Evolutionary conservation across 192 early-diverging fungal genomes (phyloP), one percentile per base, ranked within the genome.

Genomic region (Rhizophlyctis rosea): DNA sequence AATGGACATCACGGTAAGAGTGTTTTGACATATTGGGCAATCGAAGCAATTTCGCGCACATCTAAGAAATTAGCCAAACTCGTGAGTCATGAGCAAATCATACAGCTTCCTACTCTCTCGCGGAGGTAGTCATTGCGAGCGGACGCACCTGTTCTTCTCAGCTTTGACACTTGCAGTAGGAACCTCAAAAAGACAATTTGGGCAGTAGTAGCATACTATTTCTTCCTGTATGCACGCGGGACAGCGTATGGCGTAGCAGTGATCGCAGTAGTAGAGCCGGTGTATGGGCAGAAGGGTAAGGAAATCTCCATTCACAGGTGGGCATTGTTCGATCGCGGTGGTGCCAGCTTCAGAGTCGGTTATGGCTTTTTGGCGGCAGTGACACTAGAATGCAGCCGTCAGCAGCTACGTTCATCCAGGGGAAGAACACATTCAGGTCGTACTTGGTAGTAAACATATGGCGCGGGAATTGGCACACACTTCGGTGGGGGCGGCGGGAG

Each of bases 151-250:
- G 79, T 94, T 94, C 68, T 89, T 87, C 75, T 98, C 96, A n/a
- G 88, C 86, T 64, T 91, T 92, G n/a, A 95, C 93, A 67, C 89
- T 90, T 2, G 95, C 91, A n/a, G 91, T 90, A 2, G 94, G 93
- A 28, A 92, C 93, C 64, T 98, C 94, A 76, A 98, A 98, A 55
- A 96, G 82, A 64, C 96, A 98, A 65, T 93, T 93, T 13, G 96
- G 92, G 63, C 96, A 98, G 71, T 90, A 96, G 70, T 93, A 95
- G 49, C 87, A 89, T 3, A 88, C 85, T 1, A 91, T 87, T 65
- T 96, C 93, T 58, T 91, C 88, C 57, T 86, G 74, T 2, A 92
- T 81, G 67, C 96, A 98, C 11, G 73, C 78, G 34, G 84, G 77
- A 75, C 96, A 98, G 24, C 88, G 76, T 36, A 93, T 69, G 32